A percentile compares a stretch with the other conserved stretches of the same genome.
phyloP scores from a whole-genome alignment of 2,329 filamentous ascomycete genomes.

The Clarireedia sp. region DNA sequence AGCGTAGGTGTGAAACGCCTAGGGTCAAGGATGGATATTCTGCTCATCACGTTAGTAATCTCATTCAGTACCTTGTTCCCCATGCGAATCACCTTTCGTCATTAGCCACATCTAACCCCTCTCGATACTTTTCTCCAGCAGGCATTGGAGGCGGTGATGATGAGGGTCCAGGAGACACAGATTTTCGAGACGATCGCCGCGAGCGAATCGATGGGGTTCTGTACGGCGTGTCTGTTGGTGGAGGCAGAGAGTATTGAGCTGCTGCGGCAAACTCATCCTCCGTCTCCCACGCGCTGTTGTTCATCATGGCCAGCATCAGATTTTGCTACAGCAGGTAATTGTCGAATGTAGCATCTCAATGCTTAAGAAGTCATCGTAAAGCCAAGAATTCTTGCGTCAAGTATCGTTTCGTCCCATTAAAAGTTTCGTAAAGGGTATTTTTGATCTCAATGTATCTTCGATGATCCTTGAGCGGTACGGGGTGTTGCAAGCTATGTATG shows the following conservation, averaged over 20 bases:
- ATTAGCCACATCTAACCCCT: constrained; percentile 49
- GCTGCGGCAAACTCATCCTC: constrained; percentile 53
- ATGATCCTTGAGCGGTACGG: neutral
- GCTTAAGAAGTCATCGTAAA: neutral
- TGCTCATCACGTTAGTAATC: constrained; percentile 16
- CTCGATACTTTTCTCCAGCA: constrained; percentile 41
- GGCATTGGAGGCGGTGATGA: constrained; percentile 50
- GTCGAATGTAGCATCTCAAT: neutral
- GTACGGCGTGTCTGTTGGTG: constrained; percentile 64
- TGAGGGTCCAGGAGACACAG: constrained; percentile 55
- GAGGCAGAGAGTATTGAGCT: constrained; percentile 54
- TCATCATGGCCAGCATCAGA: constrained; percentile 34
- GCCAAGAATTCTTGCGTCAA: neutral
- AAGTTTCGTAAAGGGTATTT: neutral
- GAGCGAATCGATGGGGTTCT: constrained; percentile 43
- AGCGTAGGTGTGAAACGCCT: constrained; percentile 90
- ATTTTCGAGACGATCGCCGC: constrained; percentile 53
- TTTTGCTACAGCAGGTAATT: neutral
- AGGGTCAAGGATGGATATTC: constrained; percentile 67
- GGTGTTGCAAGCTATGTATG: neutral
- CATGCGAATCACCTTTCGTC: constrained; percentile 45
- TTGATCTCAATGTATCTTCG: neutral
- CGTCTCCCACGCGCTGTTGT: constrained; percentile 45
- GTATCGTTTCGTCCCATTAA: neutral
- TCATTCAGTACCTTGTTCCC: too few species aligned